Evolutionary conservation across 192 early-diverging fungal genomes (phyloP), one percentile per base, ranked within the genome.

Genomic region (Umbelopsis sp.): DNA sequence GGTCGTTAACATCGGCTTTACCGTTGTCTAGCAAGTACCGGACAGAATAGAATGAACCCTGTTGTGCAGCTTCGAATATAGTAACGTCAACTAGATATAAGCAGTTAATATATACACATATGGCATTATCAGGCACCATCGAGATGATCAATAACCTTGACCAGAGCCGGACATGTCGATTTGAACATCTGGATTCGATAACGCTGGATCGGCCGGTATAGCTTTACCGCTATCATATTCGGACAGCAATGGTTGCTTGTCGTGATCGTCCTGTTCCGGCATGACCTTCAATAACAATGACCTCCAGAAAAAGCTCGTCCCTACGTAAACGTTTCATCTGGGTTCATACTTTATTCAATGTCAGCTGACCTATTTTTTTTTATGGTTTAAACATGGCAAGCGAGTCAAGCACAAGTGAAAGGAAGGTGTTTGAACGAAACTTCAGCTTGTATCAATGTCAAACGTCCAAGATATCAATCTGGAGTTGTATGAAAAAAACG

Each of bases 51-150:
- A 94, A 71, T 21, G 90, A 80, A 27, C 94, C 92, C 55, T 78
- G 84, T 73, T 91, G 90, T 13, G 92, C 86, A 3, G 95, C 93
- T 68, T 89, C 83, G 55, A 91, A 90, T 35, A 93, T 72, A 33
- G 72, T 85, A 8, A 46, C 52, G 27, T 37, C 71, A 41, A 41
- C 37, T 41, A 41, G 37, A 41, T 41, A 41, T 41, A 41, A 41
- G 10, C 10, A 6, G 37, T 41, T 41, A 41, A 9, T 41, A 41
- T 72, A 46, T 18, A 25, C 11, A 13, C 12, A 49, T 49, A 21
- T 49, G 9, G 15, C 15, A 49, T 16, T 49, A 30, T 61, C 55
- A 61, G 55, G 55, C 12, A 61, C 52, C 25, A 35, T 12, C 11
- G 2, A 25, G 27, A 30, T 5, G 1, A 21, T 10, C 18, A 30